Percentiles rank a stretch among this genome's conserved stretches.
These are phyloP conservation scores for Diplosphaera chodatii DNA, from an alignment of 139 green algal species.

Conservation along the genomic window DNA sequence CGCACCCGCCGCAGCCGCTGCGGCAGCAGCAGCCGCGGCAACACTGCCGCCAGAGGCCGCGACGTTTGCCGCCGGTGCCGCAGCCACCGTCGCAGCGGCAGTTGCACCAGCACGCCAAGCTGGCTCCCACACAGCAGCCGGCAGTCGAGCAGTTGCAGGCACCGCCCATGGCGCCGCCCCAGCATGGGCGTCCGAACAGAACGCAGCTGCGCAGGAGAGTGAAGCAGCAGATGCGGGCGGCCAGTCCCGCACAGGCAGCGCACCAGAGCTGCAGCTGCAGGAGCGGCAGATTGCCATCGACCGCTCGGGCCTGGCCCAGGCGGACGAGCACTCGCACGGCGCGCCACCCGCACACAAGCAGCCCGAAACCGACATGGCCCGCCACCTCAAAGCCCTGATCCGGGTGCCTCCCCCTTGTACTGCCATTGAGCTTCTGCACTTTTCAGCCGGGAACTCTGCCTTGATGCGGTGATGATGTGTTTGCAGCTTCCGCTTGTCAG, in stretches of 20 bases:
- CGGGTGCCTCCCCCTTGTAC: constrained; percentile 5
- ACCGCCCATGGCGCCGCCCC: too few relatives aligned
- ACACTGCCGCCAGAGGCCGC: not conserved
- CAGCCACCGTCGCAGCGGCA: not conserved
- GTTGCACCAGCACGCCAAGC: not conserved
- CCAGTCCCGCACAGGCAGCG: not conserved
- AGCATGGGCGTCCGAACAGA: too few relatives aligned
- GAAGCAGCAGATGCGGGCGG: not conserved
- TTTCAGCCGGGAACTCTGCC: not conserved
- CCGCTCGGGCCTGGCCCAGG: constrained; percentile 19
- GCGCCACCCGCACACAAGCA: constrained; percentile 20
- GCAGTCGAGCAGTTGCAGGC: not conserved
- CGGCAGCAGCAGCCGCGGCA: too few relatives aligned
- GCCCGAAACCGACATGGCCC: constrained; percentile 36
- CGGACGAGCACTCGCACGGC: constrained; percentile 13
- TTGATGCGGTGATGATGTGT: too few relatives aligned
- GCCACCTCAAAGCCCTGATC: constrained; percentile 46
- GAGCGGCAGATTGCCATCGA: constrained; percentile 26
- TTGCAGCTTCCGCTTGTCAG: too few relatives aligned
- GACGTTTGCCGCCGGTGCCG: not conserved
- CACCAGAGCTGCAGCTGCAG: not conserved
- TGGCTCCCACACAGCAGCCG: not conserved
- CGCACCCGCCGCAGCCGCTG: too few relatives aligned
- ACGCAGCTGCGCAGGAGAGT: not conserved
- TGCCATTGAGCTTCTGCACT: not conserved